Evolutionary conservation across 257 asterid species (phyloP).

Genomic region (Rubia yunnanensis): DNA sequence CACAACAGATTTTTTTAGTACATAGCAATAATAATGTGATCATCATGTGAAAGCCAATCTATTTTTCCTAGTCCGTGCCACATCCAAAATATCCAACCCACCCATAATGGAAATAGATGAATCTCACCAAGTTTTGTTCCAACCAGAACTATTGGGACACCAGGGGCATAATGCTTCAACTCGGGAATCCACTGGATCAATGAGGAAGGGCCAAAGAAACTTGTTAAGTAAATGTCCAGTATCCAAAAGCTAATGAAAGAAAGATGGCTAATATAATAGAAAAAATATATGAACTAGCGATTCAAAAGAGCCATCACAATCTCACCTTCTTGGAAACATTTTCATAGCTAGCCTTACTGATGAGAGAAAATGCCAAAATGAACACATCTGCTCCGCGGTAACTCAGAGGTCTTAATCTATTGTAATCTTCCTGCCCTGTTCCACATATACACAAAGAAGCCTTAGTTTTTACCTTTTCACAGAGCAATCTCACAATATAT

Average conservation of each 20-base stretch:
- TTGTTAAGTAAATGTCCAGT: not conserved
- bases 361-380: conserved; percentile 53
- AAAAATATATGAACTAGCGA: not conserved
- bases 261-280: not conserved
- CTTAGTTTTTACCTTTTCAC: not conserved
- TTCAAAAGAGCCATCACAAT: not conserved
- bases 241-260: not conserved
- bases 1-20: not conserved
- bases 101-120: conserved; percentile 1
- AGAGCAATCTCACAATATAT: not conserved
- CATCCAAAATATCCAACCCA: not conserved
- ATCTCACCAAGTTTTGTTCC: conserved; percentile 51
- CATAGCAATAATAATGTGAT: not conserved
- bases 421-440: conserved; percentile 51
- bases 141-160: conserved; percentile 49
- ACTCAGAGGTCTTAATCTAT: conserved; percentile 48
- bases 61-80: not conserved
- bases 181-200: conserved; percentile 49
- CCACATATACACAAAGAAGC: not conserved
- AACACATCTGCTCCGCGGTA: conserved; percentile 55
- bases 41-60: not conserved
- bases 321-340: conserved; percentile 48
- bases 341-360: conserved; percentile 53
- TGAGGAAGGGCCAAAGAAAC: conserved; percentile 8
- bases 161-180: conserved; percentile 56